Percentiles rank a stretch among this genome's conserved stretches.
phyloP scores from a whole-genome alignment of 2,329 filamentous ascomycete genomes.

The Talaromyces sp. region DNA sequence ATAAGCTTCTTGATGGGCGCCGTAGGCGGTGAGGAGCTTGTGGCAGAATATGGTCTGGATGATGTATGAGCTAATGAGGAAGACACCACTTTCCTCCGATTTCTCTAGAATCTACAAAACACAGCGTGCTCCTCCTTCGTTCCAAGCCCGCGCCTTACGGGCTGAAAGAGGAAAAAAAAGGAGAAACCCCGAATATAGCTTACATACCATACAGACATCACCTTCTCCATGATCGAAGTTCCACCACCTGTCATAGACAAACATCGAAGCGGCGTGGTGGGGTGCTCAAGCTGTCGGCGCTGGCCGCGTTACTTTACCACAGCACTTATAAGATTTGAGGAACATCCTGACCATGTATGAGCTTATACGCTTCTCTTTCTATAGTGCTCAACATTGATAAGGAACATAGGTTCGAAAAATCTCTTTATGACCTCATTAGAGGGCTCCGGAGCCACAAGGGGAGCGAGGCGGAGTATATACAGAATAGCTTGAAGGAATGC shows the following conservation, averaged over 20 bases:
- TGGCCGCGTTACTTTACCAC: background rate
- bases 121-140: background rate
- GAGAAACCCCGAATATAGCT: background rate
- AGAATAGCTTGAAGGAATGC: slow-evolving; percentile 91
- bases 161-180: background rate
- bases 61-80: background rate
- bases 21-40: slow-evolving; percentile 5
- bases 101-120: background rate
- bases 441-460: slow-evolving; percentile 94
- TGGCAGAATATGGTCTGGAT: slow-evolving; percentile 1
- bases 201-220: background rate
- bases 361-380: background rate
- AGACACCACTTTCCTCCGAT: background rate
- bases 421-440: slow-evolving; percentile 96
- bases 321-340: background rate
- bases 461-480: slow-evolving; percentile 90
- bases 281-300: background rate
- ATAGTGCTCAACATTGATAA: background rate
- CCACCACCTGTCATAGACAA: background rate
- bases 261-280: slow-evolving; percentile 7
- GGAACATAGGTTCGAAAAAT: slow-evolving; percentile 87
- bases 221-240: background rate
- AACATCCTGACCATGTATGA: background rate
- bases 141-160: background rate
- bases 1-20: background rate